These are phyloP conservation scores for Nyssa sinensis DNA, from an alignment of 148 eudicot genomes.

Conservation along the genomic window DNA sequence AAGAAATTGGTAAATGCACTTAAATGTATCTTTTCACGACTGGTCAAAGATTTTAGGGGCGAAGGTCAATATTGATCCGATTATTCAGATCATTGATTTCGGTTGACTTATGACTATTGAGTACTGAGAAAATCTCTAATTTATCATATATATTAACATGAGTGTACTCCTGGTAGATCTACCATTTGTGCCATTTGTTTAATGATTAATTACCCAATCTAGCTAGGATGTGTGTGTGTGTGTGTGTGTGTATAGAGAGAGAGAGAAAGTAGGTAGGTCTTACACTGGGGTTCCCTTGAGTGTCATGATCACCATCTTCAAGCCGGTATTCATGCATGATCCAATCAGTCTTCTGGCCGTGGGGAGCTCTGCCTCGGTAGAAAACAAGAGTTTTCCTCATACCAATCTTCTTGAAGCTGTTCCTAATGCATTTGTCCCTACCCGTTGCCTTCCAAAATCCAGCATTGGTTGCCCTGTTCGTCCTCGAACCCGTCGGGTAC, in stretches of 20 bases:
- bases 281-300: conserved; percentile 38
- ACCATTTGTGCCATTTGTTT: no score
- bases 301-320: conserved; percentile 67
- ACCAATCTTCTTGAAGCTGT: conserved; percentile 80
- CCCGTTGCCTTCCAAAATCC: conserved; percentile 99
- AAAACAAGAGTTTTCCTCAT: conserved; percentile 95
- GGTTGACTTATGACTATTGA: no score
- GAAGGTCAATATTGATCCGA: no score
- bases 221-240: no score
- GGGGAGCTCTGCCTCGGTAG: conserved; percentile 92
- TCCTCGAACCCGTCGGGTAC: conserved; percentile 93
- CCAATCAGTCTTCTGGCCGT: conserved; percentile 95
- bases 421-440: conserved; percentile 84
- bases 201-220: no score
- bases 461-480: conserved; percentile 88
- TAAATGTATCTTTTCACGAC: no score
- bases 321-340: conserved; percentile 95
- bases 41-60: no score
- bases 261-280: background rate
- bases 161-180: no score
- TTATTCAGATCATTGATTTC: no score
- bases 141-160: no score
- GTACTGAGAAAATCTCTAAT: no score
- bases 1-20: no score
- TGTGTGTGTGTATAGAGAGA: background rate